A percentile compares a stretch with the other conserved stretches of the same genome.
These are phyloP conservation scores for Ceratobasidium sp. DNA, from an alignment of 1,284 basidiomycete genomes.

Conservation along the genomic window DNA sequence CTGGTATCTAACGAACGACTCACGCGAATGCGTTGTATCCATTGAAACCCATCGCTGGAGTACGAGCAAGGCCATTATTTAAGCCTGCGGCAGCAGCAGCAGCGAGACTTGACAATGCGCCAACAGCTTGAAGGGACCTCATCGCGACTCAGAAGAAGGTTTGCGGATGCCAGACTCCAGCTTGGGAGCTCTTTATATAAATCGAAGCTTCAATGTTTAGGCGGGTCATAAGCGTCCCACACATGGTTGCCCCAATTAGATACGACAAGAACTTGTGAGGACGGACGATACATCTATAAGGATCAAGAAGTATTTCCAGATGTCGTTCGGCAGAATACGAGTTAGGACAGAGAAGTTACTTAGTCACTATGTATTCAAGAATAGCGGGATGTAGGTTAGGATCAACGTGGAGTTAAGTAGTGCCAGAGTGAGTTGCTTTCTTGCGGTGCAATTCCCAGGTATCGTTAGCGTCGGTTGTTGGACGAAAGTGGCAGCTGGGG, in stretches of 20 bases:
- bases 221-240: background rate
- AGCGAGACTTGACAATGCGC: background rate
- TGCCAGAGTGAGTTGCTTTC: too few relatives aligned
- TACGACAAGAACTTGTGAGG: background rate
- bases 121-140: background rate
- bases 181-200: background rate
- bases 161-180: background rate
- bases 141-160: background rate
- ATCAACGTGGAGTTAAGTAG: too few relatives aligned
- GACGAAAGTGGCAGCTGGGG: background rate
- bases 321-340: background rate
- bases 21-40: conserved; percentile 58
- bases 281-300: conserved; percentile 18
- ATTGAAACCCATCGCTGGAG: conserved; percentile 60
- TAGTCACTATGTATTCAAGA: too few relatives aligned
- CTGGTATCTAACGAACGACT: conserved; percentile 41
- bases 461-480: too few relatives aligned
- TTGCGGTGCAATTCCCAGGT: too few relatives aligned
- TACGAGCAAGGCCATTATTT: conserved; percentile 54
- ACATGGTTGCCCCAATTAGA: background rate
- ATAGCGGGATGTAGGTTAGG: too few relatives aligned
- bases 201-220: background rate
- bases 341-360: too few relatives aligned
- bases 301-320: conserved; percentile 1
- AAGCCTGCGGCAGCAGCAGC: conserved; percentile 44